Evolutionary conservation across 2,329 filamentous ascomycete species (phyloP), one percentile per base, ranked within the genome.

Genomic region (Onygenales sp.): DNA sequence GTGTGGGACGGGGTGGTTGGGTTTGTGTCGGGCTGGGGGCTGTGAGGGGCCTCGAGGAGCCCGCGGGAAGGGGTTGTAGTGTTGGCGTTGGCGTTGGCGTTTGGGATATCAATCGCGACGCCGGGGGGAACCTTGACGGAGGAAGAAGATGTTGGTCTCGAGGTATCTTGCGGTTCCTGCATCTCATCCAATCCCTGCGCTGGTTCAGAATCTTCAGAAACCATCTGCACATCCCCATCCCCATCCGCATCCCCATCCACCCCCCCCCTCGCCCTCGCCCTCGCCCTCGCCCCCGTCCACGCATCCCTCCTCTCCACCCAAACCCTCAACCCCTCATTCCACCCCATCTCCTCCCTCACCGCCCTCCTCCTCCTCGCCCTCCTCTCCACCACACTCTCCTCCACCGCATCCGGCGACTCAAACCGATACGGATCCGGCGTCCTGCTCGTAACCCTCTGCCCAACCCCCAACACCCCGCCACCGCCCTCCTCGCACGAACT

Each of bases 291-390:
- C 34, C 87, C 85, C 1, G 90, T 92, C 92, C 92, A 97, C 6
- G 83, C 84, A 70, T 95, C 83, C 48, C 91, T 80, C 54, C 88
- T 77, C 33, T 84, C 81, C 55, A 84, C 80, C 70, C 88, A 97
- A 66, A 86, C 86, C n/a, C 83, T 80, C 53, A 96, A 67, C 0
- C 92, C 92, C 39, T 85, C 76, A 62, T 96, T 97, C 84, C 87
- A 94, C 33, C 74, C 67, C 71, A 83, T 79, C 71, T 88, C 85
- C 53, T 83, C 81, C 56, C 81, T 78, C 49, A 81, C 65, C 48
- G 75, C 78, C 60, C 76, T 79, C 52, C 83, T 76, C 42, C 80
- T 75, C 57, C 76, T 78, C 37, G 81, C 75, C 56, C 77, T 78
- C 53, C 78, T 77, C 44, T 77, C 76, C 4, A 75, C 65, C 3